phyloP scores from a whole-genome alignment of 176 grass and related monocot species.

The Carex pumila region DNA sequence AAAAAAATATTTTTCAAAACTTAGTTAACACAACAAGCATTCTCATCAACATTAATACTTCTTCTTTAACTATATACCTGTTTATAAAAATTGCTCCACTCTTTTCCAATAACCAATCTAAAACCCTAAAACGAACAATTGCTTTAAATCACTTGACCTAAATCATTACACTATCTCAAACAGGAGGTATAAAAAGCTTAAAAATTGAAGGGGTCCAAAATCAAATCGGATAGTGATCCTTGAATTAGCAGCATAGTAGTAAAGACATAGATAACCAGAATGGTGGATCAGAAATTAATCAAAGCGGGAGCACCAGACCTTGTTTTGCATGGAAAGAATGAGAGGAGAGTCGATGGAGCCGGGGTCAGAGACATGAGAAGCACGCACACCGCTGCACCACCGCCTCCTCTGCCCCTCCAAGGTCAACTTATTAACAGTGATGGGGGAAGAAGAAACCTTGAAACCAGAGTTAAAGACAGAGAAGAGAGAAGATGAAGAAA shows the following conservation, averaged over 20 bases:
- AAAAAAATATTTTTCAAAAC: not conserved
- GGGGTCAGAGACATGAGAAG: slow-evolving; percentile 1
- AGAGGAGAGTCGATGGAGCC: slow-evolving; percentile 16
- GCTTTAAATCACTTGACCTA: not conserved
- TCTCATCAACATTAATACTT: not conserved
- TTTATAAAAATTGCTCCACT: not conserved
- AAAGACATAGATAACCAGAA: too few species aligned
- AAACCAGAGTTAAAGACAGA: not conserved
- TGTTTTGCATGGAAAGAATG: slow-evolving; percentile 18
- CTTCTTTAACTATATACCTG: not conserved
- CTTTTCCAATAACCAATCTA: not conserved
- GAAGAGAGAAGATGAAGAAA: not conserved
- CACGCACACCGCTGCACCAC: not conserved
- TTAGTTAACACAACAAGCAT: not conserved
- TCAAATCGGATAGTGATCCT: not conserved
- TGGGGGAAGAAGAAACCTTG: not conserved
- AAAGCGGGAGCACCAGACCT: not conserved
- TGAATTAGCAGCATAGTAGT: not conserved
- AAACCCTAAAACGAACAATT: not conserved
- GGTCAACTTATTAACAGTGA: not conserved
- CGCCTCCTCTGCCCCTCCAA: not conserved
- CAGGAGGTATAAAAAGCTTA: not conserved
- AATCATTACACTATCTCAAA: not conserved
- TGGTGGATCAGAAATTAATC: not conserved
- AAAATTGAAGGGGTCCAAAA: not conserved